Percentiles rank a stretch among this genome's conserved stretches.
These are phyloP conservation scores for Zygoascus bituminiphila DNA, from an alignment of 805 yeast species.

Conservation along the genomic window DNA sequence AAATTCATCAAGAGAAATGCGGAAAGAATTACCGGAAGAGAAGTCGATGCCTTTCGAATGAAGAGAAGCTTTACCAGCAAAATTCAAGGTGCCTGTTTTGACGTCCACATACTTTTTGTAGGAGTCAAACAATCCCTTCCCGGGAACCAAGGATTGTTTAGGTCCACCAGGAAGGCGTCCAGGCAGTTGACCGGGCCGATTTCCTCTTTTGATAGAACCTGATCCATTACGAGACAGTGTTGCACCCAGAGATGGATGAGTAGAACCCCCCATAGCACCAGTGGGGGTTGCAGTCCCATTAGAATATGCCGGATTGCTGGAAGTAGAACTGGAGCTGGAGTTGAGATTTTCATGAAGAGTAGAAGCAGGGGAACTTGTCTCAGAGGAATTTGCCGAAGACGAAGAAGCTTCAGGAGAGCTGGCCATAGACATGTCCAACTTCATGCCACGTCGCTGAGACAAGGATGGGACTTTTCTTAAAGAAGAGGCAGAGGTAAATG, in stretches of 20 bases:
- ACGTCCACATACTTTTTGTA: conserved; percentile 86
- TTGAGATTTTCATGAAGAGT: background rate
- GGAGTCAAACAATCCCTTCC: conserved; percentile 52
- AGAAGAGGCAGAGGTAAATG: conserved; percentile 5
- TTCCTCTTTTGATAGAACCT: conserved; percentile 3
- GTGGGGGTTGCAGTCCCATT: conserved; percentile 16
- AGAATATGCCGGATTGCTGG: conserved; percentile 6
- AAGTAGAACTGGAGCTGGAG: conserved; percentile 5
- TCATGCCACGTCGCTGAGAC: conserved; percentile 32
- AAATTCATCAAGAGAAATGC: conserved; percentile 78
- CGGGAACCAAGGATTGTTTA: conserved; percentile 8
- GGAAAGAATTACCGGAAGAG: conserved; percentile 76
- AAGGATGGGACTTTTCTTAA: conserved; percentile 24
- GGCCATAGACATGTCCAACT: conserved; percentile 7
- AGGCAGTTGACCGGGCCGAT: conserved; percentile 3
- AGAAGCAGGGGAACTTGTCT: background rate
- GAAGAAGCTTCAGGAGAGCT: background rate
- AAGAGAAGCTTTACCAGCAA: conserved; percentile 86
- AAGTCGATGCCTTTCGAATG: conserved; percentile 91
- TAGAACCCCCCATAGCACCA: background rate
- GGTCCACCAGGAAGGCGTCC: conserved; percentile 3
- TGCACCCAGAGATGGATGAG: conserved; percentile 20
- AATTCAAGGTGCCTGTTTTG: conserved; percentile 83
- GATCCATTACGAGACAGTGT: conserved; percentile 19
- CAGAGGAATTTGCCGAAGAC: background rate